Conservation (phyloP, 768 basidiomycete species). For the Rhizopogon vulgaris region DNA sequence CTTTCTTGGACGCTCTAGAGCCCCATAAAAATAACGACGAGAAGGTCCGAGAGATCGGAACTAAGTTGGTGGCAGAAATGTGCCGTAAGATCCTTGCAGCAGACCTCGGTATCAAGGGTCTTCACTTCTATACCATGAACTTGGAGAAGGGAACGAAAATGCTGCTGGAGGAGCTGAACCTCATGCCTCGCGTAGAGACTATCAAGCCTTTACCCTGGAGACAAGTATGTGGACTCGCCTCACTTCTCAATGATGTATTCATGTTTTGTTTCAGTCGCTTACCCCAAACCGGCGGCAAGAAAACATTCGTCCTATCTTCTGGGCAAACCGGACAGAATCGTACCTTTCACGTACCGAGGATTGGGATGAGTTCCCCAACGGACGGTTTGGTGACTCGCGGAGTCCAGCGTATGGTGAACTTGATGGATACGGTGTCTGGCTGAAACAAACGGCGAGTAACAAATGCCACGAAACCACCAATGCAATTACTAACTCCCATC, state of each 20-base stretch:
- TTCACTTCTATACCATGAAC: conserved; percentile 98
- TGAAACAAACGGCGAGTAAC: conserved; percentile 74
- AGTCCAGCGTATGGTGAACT: conserved; percentile 98
- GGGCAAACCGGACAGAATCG: conserved; percentile 94
- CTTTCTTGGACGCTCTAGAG: conserved; percentile 69
- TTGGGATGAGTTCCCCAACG: conserved; percentile 99
- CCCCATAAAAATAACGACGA: conserved; percentile 91
- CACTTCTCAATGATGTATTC: conserved; percentile 8
- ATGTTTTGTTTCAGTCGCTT: conserved; percentile 52
- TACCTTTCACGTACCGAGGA: conserved; percentile 95
- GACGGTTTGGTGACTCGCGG: conserved; percentile 95
- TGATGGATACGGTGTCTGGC: conserved; percentile 91
- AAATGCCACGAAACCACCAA: neutral
- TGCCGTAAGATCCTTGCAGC: conserved; percentile 80
- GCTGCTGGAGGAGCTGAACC: conserved; percentile 86
- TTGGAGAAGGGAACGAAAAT: conserved; percentile 92
- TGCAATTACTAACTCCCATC: conserved; percentile 5
- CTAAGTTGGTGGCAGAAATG: conserved; percentile 92
- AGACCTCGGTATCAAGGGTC: conserved; percentile 75
- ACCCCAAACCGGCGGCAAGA: conserved; percentile 89
- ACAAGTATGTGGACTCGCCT: conserved; percentile 49
- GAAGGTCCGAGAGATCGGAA: conserved; percentile 87
- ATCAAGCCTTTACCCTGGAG: conserved; percentile 97
- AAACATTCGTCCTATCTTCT: conserved; percentile 96
- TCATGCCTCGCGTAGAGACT: conserved; percentile 83